Percentiles rank a stretch among this genome's conserved stretches.
Evolutionary conservation across 2,329 filamentous ascomycete species (phyloP).

Genomic region (Bipolaris cookei): DNA sequence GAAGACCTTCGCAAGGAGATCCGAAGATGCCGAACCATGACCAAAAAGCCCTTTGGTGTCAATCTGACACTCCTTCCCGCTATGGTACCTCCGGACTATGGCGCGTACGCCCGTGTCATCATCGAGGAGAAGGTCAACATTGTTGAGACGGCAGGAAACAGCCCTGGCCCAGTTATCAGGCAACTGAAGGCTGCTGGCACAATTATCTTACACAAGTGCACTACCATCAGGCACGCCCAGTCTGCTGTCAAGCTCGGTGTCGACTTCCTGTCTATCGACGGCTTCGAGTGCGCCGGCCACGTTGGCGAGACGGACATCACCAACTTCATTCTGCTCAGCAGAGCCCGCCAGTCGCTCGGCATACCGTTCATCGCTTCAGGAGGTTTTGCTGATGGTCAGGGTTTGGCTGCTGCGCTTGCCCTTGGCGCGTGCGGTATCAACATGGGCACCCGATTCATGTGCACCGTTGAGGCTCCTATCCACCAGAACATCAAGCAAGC

Average conservation of each 20-base stretch:
- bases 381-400: constrained; percentile 93
- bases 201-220: constrained; percentile 95
- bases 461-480: constrained; percentile 89
- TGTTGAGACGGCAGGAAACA: constrained; percentile 92
- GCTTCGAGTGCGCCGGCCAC: constrained; percentile 94
- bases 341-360: constrained; percentile 80
- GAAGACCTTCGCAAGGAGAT: constrained; percentile 95
- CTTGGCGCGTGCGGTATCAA: constrained; percentile 94
- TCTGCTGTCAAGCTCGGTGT: constrained; percentile 93
- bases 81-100: constrained; percentile 89
- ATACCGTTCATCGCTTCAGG: constrained; percentile 95
- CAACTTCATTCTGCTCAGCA: constrained; percentile 85
- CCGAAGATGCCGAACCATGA: constrained; percentile 80
- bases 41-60: constrained; percentile 81
- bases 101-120: constrained; percentile 86
- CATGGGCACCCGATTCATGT: constrained; percentile 99
- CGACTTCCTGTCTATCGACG: constrained; percentile 95
- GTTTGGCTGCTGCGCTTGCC: constrained; percentile 86
- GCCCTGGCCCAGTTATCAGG: constrained; percentile 86
- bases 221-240: constrained; percentile 89
- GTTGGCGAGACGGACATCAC: constrained; percentile 88
- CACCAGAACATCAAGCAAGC: constrained; percentile 92
- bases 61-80: constrained; percentile 94
- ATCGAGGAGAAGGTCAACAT: constrained; percentile 92
- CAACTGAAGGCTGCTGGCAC: constrained; percentile 81